Evolutionary conservation across 495 filamentous ascomycete species (phyloP), one percentile per base, ranked within the genome.

Genomic region (Penicillium coffeae): DNA sequence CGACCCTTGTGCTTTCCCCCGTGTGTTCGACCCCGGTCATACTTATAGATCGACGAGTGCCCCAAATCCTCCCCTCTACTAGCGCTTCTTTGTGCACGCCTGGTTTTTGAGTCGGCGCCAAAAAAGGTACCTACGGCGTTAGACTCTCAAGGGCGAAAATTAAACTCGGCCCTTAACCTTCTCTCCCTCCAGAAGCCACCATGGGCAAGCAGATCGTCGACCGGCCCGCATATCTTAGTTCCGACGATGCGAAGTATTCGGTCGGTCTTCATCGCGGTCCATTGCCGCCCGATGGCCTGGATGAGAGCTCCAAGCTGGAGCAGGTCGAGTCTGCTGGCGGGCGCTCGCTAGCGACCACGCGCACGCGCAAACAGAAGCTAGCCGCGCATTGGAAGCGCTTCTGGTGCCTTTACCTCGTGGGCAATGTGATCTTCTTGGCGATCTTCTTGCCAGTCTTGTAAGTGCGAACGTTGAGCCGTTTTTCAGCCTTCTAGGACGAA

Each of bases 401-500:
- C 52, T 73, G 68, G 68, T 71, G 62, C 64, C 68, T 42, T 53
- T 71, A 58, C 19, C 36, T 53, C 7, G 39, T 58, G 27, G 55
- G 55, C 18, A 58, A 58, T 54, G 43, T 58, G 9, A 58, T 58
- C 27, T 62, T 62, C 48, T 42, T 62, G 15, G 59, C 66, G 6
- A 66, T 75, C 37, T 66, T 75, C 54, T 47, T 71, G 15, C 70
- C 66, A 7, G 54, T 71, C 36, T 67, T 73, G 65, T 69, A 59
- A 50, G 65, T 56, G 2, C 3, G 2, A 19, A 13, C 32, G 13
- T 21, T 32, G n/a, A 38, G n/a, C n/a, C n/a, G n/a, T n/a, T n/a
- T n/a, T n/a, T n/a, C n/a, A n/a, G n/a, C n/a, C n/a, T n/a, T n/a
- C n/a, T n/a, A n/a, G n/a, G n/a, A n/a, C n/a, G n/a, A n/a, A n/a